phyloP scores from a whole-genome alignment of 768 basidiomycete genomes.

The Tephrocybe sp. region DNA sequence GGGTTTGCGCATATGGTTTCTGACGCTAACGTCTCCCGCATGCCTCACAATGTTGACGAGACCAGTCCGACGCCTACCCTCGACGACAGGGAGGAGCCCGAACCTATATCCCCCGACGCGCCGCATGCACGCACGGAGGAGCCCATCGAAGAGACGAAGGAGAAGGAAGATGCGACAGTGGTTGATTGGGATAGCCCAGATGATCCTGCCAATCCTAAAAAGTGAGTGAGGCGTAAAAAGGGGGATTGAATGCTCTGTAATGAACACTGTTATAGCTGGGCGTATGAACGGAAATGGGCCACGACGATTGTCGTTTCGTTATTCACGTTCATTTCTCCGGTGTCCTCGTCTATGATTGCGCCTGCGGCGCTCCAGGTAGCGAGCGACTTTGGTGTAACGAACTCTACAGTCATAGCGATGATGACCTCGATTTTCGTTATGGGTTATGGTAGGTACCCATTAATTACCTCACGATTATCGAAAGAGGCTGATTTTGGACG shows the following conservation, averaged over 20 bases:
- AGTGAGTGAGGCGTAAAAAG: conserved; percentile 30
- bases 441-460: conserved; percentile 61
- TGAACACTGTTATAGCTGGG: conserved; percentile 53
- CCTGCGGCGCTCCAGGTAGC: conserved; percentile 58
- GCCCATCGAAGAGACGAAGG: background rate
- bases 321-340: conserved; percentile 67
- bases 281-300: conserved; percentile 58
- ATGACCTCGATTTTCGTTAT: conserved; percentile 53
- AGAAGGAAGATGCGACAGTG: conserved; percentile 24
- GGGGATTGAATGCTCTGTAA: background rate
- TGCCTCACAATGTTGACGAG: conserved; percentile 7
- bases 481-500: too few relatives aligned
- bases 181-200: conserved; percentile 66
- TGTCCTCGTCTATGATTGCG: conserved; percentile 76
- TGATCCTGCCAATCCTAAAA: conserved; percentile 59
- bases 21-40: too few relatives aligned
- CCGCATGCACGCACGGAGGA: too few relatives aligned
- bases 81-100: background rate
- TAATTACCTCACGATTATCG: too few relatives aligned
- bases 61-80: conserved; percentile 1
- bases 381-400: conserved; percentile 54
- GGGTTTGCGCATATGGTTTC: too few relatives aligned
- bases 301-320: conserved; percentile 63
- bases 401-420: conserved; percentile 48
- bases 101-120: background rate